Conservation (phyloP, 2,329 filamentous ascomycete species). For the Tolypocladium ophioglossoides region DNA sequence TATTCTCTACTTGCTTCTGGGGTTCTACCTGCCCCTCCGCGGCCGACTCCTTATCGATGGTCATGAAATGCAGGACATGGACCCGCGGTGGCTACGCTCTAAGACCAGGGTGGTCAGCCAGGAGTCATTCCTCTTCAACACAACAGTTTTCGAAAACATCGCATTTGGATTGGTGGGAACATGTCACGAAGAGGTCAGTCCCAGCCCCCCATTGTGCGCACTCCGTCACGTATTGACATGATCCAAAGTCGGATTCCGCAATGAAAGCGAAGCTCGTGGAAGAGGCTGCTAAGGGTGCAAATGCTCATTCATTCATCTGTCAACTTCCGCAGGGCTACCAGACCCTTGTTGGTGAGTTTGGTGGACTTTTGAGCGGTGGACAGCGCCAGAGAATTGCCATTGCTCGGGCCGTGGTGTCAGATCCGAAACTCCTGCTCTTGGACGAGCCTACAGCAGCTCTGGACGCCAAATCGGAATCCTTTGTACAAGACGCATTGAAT, state of each 20-base stretch:
- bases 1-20: slow-evolving; percentile 53
- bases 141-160: slow-evolving; percentile 17
- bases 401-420: slow-evolving; percentile 50
- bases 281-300: slow-evolving; percentile 11
- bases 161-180: slow-evolving; percentile 10
- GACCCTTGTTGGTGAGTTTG: slow-evolving; percentile 13
- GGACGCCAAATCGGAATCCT: slow-evolving; percentile 28
- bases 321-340: slow-evolving; percentile 11
- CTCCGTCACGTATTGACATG: background rate
- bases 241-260: background rate
- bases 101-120: slow-evolving; percentile 32
- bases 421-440: slow-evolving; percentile 50
- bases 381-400: slow-evolving; percentile 57
- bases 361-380: slow-evolving; percentile 33
- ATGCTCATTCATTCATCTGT: slow-evolving; percentile 13
- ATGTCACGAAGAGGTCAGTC: background rate
- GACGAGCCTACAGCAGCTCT: slow-evolving; percentile 56
- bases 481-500: slow-evolving; percentile 44
- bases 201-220: background rate
- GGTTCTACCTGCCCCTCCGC: slow-evolving; percentile 42
- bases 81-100: slow-evolving; percentile 35
- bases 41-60: slow-evolving; percentile 29
- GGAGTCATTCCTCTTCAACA: slow-evolving; percentile 15
- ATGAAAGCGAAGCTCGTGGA: slow-evolving; percentile 2
- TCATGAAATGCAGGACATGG: slow-evolving; percentile 23